Conservation (phyloP, 306 rosid genomes). For the Astragalus glycyphyllos region DNA sequence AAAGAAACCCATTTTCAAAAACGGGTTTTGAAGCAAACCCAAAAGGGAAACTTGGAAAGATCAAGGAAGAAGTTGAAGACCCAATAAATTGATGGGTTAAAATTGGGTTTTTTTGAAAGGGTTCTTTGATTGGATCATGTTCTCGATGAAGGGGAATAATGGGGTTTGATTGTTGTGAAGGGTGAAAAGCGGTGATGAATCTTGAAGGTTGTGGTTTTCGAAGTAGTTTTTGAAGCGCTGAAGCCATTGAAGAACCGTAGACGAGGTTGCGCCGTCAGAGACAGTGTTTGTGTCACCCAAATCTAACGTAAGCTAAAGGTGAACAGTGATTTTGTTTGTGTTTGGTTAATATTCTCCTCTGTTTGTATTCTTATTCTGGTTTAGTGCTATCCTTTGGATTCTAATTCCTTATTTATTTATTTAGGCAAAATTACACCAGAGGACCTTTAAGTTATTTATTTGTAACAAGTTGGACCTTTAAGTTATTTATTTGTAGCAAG, state of each 20-base stretch:
- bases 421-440: no score
- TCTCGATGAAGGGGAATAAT: constrained; percentile 28
- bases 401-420: no score
- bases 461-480: no score
- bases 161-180: constrained; percentile 33
- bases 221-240: constrained; percentile 63
- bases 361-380: no score
- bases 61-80: constrained; percentile 35
- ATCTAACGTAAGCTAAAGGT: background rate
- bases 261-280: constrained; percentile 21
- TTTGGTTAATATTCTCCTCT: no score
- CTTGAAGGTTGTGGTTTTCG: constrained; percentile 44
- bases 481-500: no score
- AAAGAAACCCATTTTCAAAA: constrained; percentile 37
- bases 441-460: no score
- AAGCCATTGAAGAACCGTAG: constrained; percentile 58
- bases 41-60: constrained; percentile 65
- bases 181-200: constrained; percentile 44
- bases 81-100: constrained; percentile 5
- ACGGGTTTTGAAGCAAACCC: constrained; percentile 57
- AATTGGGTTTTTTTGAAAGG: constrained; percentile 4
- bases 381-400: no score
- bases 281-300: background rate
- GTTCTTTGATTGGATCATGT: background rate
- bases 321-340: no score